A percentile compares a stretch with the other conserved stretches of the same genome.
phyloP scores from a whole-genome alignment of 345 rosid genomes.

The Citrus inodora region DNA sequence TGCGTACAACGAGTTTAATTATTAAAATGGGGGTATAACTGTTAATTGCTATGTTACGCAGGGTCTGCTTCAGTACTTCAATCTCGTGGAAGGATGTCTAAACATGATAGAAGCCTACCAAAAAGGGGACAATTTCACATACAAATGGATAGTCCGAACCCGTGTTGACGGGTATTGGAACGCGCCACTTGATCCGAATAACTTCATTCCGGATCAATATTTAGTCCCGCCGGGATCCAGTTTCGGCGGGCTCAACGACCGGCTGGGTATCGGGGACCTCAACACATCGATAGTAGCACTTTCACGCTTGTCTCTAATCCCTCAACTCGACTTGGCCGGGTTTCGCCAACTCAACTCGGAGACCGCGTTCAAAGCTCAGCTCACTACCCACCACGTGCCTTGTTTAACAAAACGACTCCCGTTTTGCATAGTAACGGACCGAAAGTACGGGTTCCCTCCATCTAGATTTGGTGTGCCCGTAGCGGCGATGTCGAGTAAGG shows the following conservation, averaged over 20 bases:
- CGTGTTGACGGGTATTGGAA: slow-evolving; percentile 92
- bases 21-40: background rate
- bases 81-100: slow-evolving; percentile 80
- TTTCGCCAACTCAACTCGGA: slow-evolving; percentile 72
- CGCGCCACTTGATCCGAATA: slow-evolving; percentile 52
- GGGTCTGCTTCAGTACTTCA: slow-evolving; percentile 88
- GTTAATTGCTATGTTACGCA: slow-evolving; percentile 8
- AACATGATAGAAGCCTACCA: slow-evolving; percentile 62
- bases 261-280: slow-evolving; percentile 79
- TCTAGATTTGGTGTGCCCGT: slow-evolving; percentile 74
- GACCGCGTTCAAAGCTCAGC: slow-evolving; percentile 77
- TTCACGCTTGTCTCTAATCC: slow-evolving; percentile 74
- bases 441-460: slow-evolving; percentile 68
- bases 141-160: slow-evolving; percentile 91
- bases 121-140: slow-evolving; percentile 43
- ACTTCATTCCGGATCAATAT: slow-evolving; percentile 58
- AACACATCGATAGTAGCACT: slow-evolving; percentile 63
- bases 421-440: slow-evolving; percentile 71
- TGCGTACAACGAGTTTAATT: background rate
- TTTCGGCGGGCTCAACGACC: slow-evolving; percentile 93
- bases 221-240: slow-evolving; percentile 77
- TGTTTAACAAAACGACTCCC: slow-evolving; percentile 47
- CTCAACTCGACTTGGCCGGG: slow-evolving; percentile 58
- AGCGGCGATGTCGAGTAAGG: slow-evolving; percentile 61
- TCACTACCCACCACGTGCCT: slow-evolving; percentile 45